Base-by-base conservation (phyloP, 805 yeast genomes). In the Alloascoidea hylecoeti region DNA sequence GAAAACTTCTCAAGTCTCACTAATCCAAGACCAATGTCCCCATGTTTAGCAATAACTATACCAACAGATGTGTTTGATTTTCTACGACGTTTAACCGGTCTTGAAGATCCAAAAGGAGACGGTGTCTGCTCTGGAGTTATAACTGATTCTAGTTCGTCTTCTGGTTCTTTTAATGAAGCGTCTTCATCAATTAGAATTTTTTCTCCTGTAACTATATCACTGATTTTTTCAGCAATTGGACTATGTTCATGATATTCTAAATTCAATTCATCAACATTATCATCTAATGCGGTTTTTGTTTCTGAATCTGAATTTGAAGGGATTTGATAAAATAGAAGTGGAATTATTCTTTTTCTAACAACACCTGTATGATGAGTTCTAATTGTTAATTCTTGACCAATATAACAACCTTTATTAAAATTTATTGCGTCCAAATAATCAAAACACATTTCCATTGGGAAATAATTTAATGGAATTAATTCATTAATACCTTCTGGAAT, bases 351-450 rank as follows among this genome's bases (percentile, higher is more conserved):
- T 49, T 88, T 86, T 18, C 94, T 66, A n/a, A 88, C 71, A 1
- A 77, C 70, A 2, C 96, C 95, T 19, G 79, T 75, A 42, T 82
- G 83, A 50, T 69, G 78, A 0, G 96, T 79, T 48, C 98, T 69
- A 14, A 88, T 85, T 0, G 96, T 88, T 38, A 92, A 63, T 53
- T 92, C 99, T 57, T 92, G 98, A 1, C 99, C 99, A 13, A 85
- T 78, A 49, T 92, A 92, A 53, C 99, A 92, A 2, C 99, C 99
- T 55, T 92, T 92, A 45, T 85, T 78, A 38, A 78, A 72, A 39
- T 89, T 84, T 12, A 92, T 66, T 0, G 89, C 94, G 45, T 82
- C 78, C 58, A 74, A 72, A 48, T 69, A 74, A 56, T 92, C 98
- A 46, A 88, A 60, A 52, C 84, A 83, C 42, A 72, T 65, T 47